Percentiles rank a stretch among this genome's conserved stretches.
Conservation (phyloP, 176 grass and related monocot genomes). For the Phragmites australis region DNA sequence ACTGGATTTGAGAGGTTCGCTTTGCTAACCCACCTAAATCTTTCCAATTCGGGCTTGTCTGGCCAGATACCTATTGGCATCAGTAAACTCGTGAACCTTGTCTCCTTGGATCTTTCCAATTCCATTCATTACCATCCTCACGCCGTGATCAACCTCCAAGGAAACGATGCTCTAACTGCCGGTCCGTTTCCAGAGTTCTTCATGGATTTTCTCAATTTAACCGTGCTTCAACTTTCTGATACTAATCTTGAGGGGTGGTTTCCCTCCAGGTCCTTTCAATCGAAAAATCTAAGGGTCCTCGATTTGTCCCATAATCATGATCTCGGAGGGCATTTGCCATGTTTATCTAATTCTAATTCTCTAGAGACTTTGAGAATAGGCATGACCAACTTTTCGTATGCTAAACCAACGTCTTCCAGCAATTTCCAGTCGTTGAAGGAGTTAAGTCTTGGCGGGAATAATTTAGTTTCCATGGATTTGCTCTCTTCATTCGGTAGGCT, state of each 20-base stretch:
- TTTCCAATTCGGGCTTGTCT: background rate
- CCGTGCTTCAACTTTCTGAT: conserved; percentile 13
- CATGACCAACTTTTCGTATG: background rate
- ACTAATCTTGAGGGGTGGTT: background rate
- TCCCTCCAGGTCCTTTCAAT: background rate
- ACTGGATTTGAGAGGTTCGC: background rate
- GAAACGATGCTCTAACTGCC: background rate
- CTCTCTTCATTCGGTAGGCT: background rate
- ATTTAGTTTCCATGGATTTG: background rate
- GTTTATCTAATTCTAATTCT: background rate
- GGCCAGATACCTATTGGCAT: background rate
- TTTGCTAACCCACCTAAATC: conserved; percentile 25
- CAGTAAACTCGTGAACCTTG: background rate
- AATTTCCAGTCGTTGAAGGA: background rate
- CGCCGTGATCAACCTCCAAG: background rate
- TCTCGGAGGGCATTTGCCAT: conserved; percentile 16
- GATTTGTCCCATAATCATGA: conserved; percentile 19
- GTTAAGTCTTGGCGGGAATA: conserved; percentile 11
- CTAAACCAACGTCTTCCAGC: background rate
- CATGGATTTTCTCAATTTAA: background rate
- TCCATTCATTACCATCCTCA: background rate
- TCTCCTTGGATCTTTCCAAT: background rate
- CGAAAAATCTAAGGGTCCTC: conserved; percentile 5
- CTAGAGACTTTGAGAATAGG: conserved; percentile 23
- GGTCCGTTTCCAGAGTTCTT: conserved; percentile 26